Conservation (phyloP, 2,329 filamentous ascomycete species). For the Periconia sp. region DNA sequence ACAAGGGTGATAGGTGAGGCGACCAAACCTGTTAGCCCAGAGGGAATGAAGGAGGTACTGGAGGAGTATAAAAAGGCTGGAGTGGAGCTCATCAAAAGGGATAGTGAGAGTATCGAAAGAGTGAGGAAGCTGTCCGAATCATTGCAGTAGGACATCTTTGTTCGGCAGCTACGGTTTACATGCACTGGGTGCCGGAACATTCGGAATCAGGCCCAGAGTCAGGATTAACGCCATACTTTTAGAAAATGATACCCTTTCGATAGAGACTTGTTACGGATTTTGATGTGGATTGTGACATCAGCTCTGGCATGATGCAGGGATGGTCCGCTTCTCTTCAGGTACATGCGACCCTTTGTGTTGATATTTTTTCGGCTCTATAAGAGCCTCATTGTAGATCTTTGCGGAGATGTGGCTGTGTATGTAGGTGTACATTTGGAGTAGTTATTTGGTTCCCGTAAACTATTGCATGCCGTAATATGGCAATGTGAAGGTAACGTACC, state of each 20-base stretch:
- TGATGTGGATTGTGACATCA: not conserved
- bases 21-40: slow-evolving; percentile 69
- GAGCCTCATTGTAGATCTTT: too few relatives aligned
- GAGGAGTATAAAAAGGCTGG: slow-evolving; percentile 59
- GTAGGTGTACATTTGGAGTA: too few relatives aligned
- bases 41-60: slow-evolving; percentile 59
- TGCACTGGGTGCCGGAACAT: too few relatives aligned
- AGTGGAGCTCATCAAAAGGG: slow-evolving; percentile 62
- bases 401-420: too few relatives aligned
- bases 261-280: too few relatives aligned
- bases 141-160: too few relatives aligned
- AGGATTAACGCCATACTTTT: not conserved
- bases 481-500: not conserved
- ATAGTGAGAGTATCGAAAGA: slow-evolving; percentile 38
- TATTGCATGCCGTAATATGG: too few relatives aligned
- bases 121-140: not conserved
- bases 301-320: not conserved
- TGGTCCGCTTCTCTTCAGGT: not conserved
- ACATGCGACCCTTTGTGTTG: too few relatives aligned
- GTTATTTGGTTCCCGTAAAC: too few relatives aligned
- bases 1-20: slow-evolving; percentile 79
- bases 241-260: not conserved
- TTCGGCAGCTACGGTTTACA: too few relatives aligned
- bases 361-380: too few relatives aligned
- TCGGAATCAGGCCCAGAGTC: too few relatives aligned